Base-by-base conservation (phyloP, 495 filamentous ascomycete genomes). In the Friedmanniomyces endolithicus region DNA sequence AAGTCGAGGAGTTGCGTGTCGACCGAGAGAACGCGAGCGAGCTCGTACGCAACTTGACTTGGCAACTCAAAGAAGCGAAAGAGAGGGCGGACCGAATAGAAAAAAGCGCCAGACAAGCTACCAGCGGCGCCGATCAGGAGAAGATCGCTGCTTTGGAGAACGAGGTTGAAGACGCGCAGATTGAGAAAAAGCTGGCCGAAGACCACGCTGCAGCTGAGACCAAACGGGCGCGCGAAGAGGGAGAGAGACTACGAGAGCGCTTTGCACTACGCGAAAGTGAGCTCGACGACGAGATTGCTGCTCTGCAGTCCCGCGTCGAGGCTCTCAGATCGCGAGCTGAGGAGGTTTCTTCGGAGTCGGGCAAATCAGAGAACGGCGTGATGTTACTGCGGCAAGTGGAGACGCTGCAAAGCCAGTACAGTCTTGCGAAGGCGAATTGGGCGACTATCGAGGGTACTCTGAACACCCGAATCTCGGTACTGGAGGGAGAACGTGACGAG, bases 391-490 rank as follows among this genome's bases (percentile, higher is more conserved):
- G 94, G 43, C 94, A 97, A 69, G 82, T 97, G 27, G 94, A 99
- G 74, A 96, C 87, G 1, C 70, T 99, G 48, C 94, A 97, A 70
- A 90, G 85, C 4, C 94, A 99, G 68, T 94, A 99, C 68, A 83
- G 88, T 0, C 80, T 88, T 48, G 92, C 94, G 1, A 90, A 86
- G 57, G 89, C 94, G 62, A 99, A 97, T 66, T 99, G 94, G 94
- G 89, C 96, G 56, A 86, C 88, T 0, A 86, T 97, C 45, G 90
- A 99, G 61, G 78, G 85, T 12, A 89, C 86, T 0, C 70, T 97
- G 44, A 75, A 87, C 34, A 76, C 84, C 20, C 76, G 88, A 44
- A 74, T 94, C 25, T 74, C 80, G 1, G 81, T 72, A 51, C 72
- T 95, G 11, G 92, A 99, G 65, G 88, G 83, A 64, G 94, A 99